These are phyloP conservation scores for Cyamopsis tetragonoloba DNA, from an alignment of 306 rosid genomes.

Conservation along the genomic window DNA sequence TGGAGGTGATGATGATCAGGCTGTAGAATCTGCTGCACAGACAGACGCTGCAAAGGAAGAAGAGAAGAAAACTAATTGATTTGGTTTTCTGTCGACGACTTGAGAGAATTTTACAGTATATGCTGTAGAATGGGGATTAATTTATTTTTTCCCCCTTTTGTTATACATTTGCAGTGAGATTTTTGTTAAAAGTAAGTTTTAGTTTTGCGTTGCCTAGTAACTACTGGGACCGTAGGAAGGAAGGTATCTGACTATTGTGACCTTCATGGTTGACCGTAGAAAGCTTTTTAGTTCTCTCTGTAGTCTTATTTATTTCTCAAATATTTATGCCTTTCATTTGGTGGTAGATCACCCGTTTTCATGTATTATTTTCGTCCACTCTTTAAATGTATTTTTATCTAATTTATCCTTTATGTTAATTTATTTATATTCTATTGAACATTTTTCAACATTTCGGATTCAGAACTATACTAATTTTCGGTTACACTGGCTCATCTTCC, in stretches of 20 bases:
- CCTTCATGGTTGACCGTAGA: not conserved
- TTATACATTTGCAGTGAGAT: constrained; percentile 25
- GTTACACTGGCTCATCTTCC: not conserved
- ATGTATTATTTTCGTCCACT: constrained; percentile 7
- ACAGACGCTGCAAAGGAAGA: constrained; percentile 50
- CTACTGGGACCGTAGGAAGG: constrained; percentile 20
- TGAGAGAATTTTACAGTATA: constrained; percentile 21
- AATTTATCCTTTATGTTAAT: not conserved
- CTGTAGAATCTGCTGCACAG: constrained; percentile 33
- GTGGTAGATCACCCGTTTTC: not conserved
- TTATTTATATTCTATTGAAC: constrained; percentile 3
- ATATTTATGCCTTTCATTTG: constrained; percentile 6
- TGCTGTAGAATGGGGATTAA: constrained; percentile 20
- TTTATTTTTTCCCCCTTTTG: constrained; percentile 26
- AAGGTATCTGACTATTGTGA: not conserved
- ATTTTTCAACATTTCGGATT: not conserved
- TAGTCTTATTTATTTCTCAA: constrained; percentile 16
- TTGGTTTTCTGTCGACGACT: constrained; percentile 28
- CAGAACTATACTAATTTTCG: not conserved
- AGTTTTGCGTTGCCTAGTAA: constrained; percentile 6
- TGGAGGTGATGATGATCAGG: constrained; percentile 77
- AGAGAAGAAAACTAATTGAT: constrained; percentile 90
- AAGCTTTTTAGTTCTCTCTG: constrained; percentile 5
- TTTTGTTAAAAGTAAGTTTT: constrained; percentile 12
- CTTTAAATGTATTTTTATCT: constrained; percentile 8